Evolutionary conservation across 345 rosid species (phyloP).

Genomic region (Pistacia integerrima): DNA sequence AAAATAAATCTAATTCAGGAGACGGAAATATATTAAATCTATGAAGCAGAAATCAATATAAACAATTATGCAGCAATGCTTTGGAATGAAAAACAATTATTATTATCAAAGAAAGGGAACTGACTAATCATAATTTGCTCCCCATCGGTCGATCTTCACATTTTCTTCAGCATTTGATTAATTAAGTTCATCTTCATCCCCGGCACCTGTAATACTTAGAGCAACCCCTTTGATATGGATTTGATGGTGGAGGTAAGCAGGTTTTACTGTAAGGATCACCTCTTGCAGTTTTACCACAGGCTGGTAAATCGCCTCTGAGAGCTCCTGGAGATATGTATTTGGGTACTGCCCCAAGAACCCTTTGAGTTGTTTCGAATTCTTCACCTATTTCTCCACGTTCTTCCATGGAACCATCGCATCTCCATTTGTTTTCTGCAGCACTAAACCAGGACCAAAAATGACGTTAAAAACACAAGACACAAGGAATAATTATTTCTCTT

Average conservation of each 20-base stretch:
- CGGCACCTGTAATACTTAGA: slow-evolving; percentile 14
- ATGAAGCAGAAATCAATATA: not conserved
- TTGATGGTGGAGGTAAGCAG: slow-evolving; percentile 24
- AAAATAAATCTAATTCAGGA: too few relatives aligned
- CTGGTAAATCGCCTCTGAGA: slow-evolving; percentile 4
- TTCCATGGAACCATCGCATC: slow-evolving; percentile 14
- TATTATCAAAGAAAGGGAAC: not conserved
- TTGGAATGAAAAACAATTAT: not conserved
- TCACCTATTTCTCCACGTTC: slow-evolving; percentile 17
- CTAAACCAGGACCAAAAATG: not conserved
- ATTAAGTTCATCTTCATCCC: not conserved
- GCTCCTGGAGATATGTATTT: slow-evolving; percentile 15
- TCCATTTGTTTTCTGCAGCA: not conserved
- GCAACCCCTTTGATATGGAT: slow-evolving; percentile 25
- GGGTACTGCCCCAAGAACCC: not conserved
- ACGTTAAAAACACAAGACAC: slow-evolving; percentile 1
- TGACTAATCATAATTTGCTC: too few relatives aligned
- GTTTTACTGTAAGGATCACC: slow-evolving; percentile 15
- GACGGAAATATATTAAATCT: not conserved
- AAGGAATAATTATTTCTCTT: not conserved
- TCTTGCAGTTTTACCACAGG: not conserved
- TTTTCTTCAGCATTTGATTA: too few relatives aligned
- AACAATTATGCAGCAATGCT: not conserved
- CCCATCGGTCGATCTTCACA: too few relatives aligned
- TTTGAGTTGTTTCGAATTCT: slow-evolving; percentile 10